Percentiles rank a stretch among this genome's conserved stretches.
These are phyloP conservation scores for Dryadomyces quercivorus DNA, from an alignment of 2,329 filamentous ascomycete genomes.

Conservation along the genomic window DNA sequence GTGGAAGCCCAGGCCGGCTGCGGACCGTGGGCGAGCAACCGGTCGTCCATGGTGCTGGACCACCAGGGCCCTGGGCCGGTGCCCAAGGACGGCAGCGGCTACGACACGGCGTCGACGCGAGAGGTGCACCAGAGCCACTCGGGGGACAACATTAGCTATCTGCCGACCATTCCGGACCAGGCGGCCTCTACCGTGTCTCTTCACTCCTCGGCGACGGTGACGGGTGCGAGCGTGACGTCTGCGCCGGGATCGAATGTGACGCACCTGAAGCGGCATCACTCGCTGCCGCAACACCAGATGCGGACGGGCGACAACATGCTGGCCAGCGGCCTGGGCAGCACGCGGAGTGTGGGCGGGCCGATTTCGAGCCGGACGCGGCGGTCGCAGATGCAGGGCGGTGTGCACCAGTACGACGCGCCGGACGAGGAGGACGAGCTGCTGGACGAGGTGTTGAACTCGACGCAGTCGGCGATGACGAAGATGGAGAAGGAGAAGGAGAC, in stretches of 20 bases:
- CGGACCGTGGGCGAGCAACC: slow-evolving; percentile 75
- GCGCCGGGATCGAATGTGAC: slow-evolving; percentile 27
- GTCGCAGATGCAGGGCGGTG: slow-evolving; percentile 61
- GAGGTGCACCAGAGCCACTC: slow-evolving; percentile 32
- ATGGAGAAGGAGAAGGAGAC: slow-evolving; percentile 43
- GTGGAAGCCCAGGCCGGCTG: slow-evolving; percentile 88
- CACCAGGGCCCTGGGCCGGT: slow-evolving; percentile 33
- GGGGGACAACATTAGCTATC: slow-evolving; percentile 14
- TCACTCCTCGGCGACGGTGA: neutral
- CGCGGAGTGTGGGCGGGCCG: slow-evolving; percentile 40
- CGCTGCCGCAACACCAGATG: slow-evolving; percentile 48
- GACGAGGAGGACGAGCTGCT: slow-evolving; percentile 94
- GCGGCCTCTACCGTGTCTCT: neutral
- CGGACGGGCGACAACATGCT: slow-evolving; percentile 52
- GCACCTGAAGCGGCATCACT: slow-evolving; percentile 51
- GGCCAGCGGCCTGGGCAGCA: slow-evolving; percentile 40
- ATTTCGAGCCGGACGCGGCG: slow-evolving; percentile 71
- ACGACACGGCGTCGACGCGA: slow-evolving; percentile 40
- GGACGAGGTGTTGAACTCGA: slow-evolving; percentile 74
- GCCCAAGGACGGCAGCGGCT: slow-evolving; percentile 38
- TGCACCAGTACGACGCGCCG: slow-evolving; percentile 82
- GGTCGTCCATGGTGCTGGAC: slow-evolving; percentile 74
- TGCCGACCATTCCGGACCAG: slow-evolving; percentile 38
- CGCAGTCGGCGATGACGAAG: slow-evolving; percentile 60
- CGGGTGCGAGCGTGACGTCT: neutral